phyloP scores from a whole-genome alignment of 116 monocot species.

The Cymodocea nodosa region DNA sequence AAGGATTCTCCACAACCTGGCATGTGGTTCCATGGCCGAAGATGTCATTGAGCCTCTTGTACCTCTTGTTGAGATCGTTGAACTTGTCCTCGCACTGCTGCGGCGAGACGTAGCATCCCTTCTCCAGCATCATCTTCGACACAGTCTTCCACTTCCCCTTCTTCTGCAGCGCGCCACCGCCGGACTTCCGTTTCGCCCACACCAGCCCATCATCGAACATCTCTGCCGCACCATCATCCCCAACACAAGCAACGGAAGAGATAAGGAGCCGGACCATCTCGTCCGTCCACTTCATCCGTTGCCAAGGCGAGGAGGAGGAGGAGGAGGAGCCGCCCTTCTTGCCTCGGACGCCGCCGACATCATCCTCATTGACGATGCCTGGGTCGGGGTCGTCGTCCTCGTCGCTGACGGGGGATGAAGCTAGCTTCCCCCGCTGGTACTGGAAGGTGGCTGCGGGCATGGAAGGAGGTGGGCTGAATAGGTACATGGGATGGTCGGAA shows the following conservation, averaged over 20 bases:
- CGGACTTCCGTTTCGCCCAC: conserved; percentile 10
- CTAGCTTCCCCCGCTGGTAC: not conserved
- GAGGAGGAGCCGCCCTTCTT: conserved; percentile 11
- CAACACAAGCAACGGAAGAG: conserved; percentile 29
- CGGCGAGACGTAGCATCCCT: conserved; percentile 49
- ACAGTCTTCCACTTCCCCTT: conserved; percentile 88
- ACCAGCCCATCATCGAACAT: not conserved
- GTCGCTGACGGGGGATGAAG: conserved; percentile 7
- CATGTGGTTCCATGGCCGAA: conserved; percentile 62
- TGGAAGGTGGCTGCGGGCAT: not conserved
- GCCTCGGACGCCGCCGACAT: not conserved
- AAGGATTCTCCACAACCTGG: conserved; percentile 53
- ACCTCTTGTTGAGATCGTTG: conserved; percentile 78
- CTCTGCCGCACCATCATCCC: conserved; percentile 21
- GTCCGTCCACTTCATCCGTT: conserved; percentile 76
- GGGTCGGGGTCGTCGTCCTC: conserved; percentile 26
- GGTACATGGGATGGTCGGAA: conserved; percentile 1
- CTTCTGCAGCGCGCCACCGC: conserved; percentile 30
- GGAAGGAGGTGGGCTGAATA: not conserved
- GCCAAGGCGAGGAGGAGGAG: conserved; percentile 33
- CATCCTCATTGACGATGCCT: conserved; percentile 1
- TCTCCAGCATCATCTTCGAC: conserved; percentile 50
- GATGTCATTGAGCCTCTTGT: conserved; percentile 69
- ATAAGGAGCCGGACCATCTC: conserved; percentile 55
- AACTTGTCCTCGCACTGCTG: conserved; percentile 96